Evolutionary conservation across 306 rosid genomes (phyloP), one percentile per base, ranked within the genome.

Genomic region (Cucumis melo): DNA sequence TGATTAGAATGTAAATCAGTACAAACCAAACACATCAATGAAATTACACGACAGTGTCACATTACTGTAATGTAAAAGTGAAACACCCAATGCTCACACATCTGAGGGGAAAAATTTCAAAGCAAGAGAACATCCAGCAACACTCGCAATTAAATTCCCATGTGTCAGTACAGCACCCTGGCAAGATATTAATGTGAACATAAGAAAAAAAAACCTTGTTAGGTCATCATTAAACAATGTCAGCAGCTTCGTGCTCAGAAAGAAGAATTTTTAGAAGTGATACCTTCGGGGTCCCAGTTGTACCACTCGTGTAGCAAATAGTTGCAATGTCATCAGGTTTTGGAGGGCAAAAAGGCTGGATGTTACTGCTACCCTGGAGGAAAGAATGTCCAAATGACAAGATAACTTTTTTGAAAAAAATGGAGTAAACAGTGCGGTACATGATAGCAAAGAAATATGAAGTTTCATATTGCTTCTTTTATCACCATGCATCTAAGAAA

Each of bases 281-380:
- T 80, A 92, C 99, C 97, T 95, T 95, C 53, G 99, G 99, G 56
- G 97, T 92, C 85, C 99, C 99, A 80, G 99, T 95, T 78, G 99
- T 95, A 76, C 99, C 99, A 80, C 99, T 95, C 27, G 99, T 95
- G 81, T 95, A 95, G 87, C 99, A 95, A 82, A 95, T 83, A 72
- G 99, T 92, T 80, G 93, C 96, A 60, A 90, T 78, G 81, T 95
- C 99, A 63, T 86, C 89, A 54, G 97, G 91, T 68, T 89, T 90
- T 67, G 99, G 97, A 0, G 93, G 96, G 82, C 83, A 65, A 84
- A 95, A 95, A 61, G 92, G 97, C 82, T 87, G 93, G 73, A 80
- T 83, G 81, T 84, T 95, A 82, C 88, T 78, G 59, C 82, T 78
- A 60, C 99, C 99, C 99, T 95, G 81, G 73, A 80, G 76, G 77